phyloP scores from a whole-genome alignment of 768 basidiomycete genomes.

The Calocybe gangraenosa region DNA sequence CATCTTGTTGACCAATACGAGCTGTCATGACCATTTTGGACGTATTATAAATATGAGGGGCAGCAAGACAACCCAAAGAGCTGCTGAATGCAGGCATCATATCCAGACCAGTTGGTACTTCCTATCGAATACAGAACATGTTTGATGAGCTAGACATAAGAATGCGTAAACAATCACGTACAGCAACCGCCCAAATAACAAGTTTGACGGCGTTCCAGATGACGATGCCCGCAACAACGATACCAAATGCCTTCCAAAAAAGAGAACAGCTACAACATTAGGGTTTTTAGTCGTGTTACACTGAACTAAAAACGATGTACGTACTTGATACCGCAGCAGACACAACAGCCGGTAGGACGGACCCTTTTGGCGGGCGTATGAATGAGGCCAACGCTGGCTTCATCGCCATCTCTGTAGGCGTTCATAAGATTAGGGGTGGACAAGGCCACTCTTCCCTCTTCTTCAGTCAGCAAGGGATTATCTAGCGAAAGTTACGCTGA shows the following conservation, averaged over 20 bases:
- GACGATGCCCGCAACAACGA: slow-evolving; percentile 38
- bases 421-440: slow-evolving; percentile 11
- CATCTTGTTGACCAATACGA: slow-evolving; percentile 28
- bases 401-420: slow-evolving; percentile 20
- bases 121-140: slow-evolving; percentile 25
- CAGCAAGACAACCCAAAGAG: slow-evolving; percentile 45
- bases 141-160: neutral
- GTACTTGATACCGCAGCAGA: slow-evolving; percentile 37
- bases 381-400: slow-evolving; percentile 27
- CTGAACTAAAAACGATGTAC: neutral
- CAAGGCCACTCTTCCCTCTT: slow-evolving; percentile 34
- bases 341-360: slow-evolving; percentile 37
- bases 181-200: slow-evolving; percentile 43
- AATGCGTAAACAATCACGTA: slow-evolving; percentile 18
- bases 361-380: slow-evolving; percentile 25
- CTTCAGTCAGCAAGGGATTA: slow-evolving; percentile 36
- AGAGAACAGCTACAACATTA: slow-evolving; percentile 40
- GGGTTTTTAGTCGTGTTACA: neutral
- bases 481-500: slow-evolving; percentile 25
- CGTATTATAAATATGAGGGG: slow-evolving; percentile 41
- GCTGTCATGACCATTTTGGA: slow-evolving; percentile 32
- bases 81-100: slow-evolving; percentile 52
- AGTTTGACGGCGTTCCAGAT: slow-evolving; percentile 41
- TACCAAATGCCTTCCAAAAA: slow-evolving; percentile 52
- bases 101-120: slow-evolving; percentile 47